Conservation (phyloP, 1,284 basidiomycete species). For the Cystobasidium pallidum region DNA sequence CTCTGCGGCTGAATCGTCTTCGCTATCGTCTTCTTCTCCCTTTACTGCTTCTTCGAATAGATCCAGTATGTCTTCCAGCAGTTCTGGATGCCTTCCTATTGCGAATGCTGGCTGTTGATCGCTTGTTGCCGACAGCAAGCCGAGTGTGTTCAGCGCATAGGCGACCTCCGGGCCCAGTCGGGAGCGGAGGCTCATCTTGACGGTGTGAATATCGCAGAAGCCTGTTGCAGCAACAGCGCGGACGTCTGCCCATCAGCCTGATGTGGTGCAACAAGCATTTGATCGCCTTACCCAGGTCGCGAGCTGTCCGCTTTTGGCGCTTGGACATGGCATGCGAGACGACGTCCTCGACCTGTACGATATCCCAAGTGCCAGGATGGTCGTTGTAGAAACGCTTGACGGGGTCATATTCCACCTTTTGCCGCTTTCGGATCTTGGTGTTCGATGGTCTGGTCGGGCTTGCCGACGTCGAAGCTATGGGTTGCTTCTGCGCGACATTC, state of each 20-base stretch:
- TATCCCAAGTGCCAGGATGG: constrained; percentile 76
- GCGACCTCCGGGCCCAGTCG: constrained; percentile 80
- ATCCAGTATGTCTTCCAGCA: constrained; percentile 85
- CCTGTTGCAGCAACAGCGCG: constrained; percentile 54
- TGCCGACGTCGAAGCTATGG: constrained; percentile 19
- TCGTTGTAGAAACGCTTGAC: constrained; percentile 75
- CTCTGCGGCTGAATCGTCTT: constrained; percentile 48
- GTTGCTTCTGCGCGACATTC: background rate
- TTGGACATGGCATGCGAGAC: constrained; percentile 62
- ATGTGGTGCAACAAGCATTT: background rate
- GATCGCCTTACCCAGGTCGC: constrained; percentile 66
- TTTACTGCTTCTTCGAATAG: constrained; percentile 82
- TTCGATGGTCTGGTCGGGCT: constrained; percentile 24
- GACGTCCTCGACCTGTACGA: constrained; percentile 71
- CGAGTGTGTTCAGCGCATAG: constrained; percentile 85
- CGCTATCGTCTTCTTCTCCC: constrained; percentile 61
- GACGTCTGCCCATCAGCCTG: background rate
- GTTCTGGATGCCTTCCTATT: constrained; percentile 74
- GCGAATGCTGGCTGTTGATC: constrained; percentile 61
- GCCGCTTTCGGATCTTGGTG: constrained; percentile 62
- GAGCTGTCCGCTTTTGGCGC: constrained; percentile 68
- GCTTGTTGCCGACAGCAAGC: constrained; percentile 68
- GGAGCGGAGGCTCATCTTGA: constrained; percentile 87
- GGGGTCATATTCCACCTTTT: constrained; percentile 89
- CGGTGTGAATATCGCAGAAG: constrained; percentile 80